These are phyloP conservation scores for Annulohypoxylon truncatum DNA, from an alignment of 2,329 filamentous ascomycete genomes.

Conservation along the genomic window DNA sequence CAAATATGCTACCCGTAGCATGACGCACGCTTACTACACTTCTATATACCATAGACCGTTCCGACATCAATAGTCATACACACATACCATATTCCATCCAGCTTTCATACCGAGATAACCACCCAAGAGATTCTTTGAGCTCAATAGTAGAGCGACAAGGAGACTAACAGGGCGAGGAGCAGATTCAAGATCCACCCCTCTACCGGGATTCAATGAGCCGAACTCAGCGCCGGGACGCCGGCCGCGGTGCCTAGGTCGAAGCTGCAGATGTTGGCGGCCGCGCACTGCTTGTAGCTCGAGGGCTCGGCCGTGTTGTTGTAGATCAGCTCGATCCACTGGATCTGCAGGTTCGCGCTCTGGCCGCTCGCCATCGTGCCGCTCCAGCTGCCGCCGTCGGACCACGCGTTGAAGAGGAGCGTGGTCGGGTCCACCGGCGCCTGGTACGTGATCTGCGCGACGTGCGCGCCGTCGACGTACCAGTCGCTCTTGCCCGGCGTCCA, in stretches of 20 bases:
- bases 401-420: constrained; percentile 68
- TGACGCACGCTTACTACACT: neutral
- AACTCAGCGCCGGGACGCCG: constrained; percentile 31
- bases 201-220: constrained; percentile 6
- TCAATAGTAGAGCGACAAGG: neutral
- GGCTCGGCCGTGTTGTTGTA: constrained; percentile 58
- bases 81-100: neutral
- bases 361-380: constrained; percentile 66
- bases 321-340: constrained; percentile 72
- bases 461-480: constrained; percentile 67
- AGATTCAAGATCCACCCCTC: neutral
- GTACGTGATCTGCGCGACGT: constrained; percentile 63
- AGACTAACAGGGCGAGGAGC: neutral
- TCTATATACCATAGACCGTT: neutral
- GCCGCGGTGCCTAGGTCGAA: constrained; percentile 40
- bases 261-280: constrained; percentile 47
- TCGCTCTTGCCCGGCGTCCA: constrained; percentile 66
- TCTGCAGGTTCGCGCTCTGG: constrained; percentile 64
- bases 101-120: neutral
- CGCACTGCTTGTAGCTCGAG: constrained; percentile 37
- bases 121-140: neutral
- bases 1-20: neutral
- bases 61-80: neutral
- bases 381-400: constrained; percentile 71
- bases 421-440: constrained; percentile 65